Percentiles rank a stretch among this genome's conserved stretches.
These are phyloP conservation scores for Phaffomyces opuntiae DNA, from an alignment of 805 yeast species.

Conservation along the genomic window DNA sequence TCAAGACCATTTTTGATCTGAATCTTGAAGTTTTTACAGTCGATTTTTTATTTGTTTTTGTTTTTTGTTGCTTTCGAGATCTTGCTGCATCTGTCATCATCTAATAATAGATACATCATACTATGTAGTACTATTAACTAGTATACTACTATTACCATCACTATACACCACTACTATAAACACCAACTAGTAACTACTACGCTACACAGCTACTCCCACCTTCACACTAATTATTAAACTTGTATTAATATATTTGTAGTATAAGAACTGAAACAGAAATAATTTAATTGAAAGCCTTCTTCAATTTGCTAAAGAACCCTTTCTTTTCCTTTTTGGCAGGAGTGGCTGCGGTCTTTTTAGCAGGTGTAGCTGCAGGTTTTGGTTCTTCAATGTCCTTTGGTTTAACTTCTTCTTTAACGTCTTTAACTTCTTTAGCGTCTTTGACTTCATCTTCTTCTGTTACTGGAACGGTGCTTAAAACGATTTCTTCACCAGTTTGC, in stretches of 20 bases:
- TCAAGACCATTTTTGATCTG: too few relatives aligned
- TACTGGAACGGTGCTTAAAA: constrained; percentile 26
- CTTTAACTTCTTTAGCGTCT: constrained; percentile 11
- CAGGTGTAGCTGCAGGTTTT: constrained; percentile 3
- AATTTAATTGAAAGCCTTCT: constrained; percentile 13
- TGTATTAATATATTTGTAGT: background rate
- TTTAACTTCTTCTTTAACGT: background rate
- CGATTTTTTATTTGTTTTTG: too few relatives aligned
- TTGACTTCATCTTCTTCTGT: constrained; percentile 11
- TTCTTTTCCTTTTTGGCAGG: constrained; percentile 18
- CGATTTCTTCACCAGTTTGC: constrained; percentile 33
- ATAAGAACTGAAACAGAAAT: background rate
- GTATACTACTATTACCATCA: too few relatives aligned
- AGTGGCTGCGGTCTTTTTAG: constrained; percentile 1
- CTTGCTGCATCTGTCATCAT: too few relatives aligned
- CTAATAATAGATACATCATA: too few relatives aligned
- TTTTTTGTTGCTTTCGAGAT: too few relatives aligned
- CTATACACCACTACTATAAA: too few relatives aligned
- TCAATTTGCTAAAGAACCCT: constrained; percentile 18
- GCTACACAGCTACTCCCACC: too few relatives aligned
- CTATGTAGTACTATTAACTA: too few relatives aligned
- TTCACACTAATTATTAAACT: background rate
- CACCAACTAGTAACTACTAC: too few relatives aligned
- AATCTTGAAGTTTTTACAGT: too few relatives aligned
- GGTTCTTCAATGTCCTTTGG: background rate